A percentile compares a stretch with the other conserved stretches of the same genome.
These are phyloP conservation scores for Sarocladium kiliense DNA, from an alignment of 2,329 filamentous ascomycete genomes.

Conservation along the genomic window DNA sequence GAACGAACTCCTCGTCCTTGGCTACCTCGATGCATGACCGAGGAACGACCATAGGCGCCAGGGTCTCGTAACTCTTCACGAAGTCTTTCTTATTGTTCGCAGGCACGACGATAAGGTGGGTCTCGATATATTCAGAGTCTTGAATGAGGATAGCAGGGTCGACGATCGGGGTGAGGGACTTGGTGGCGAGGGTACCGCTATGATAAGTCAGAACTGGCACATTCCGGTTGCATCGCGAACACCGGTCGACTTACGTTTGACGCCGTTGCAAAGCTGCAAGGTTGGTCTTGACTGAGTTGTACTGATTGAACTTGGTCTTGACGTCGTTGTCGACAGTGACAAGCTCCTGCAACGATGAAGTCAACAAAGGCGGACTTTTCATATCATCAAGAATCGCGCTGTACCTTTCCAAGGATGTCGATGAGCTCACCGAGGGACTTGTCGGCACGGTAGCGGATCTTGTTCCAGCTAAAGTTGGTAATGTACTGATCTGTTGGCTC, in stretches of 20 bases:
- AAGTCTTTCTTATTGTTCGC: constrained; percentile 80
- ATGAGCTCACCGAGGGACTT: constrained; percentile 84
- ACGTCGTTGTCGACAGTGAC: constrained; percentile 92
- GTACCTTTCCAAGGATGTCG: constrained; percentile 72
- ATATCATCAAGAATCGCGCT: constrained; percentile 35
- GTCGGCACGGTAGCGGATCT: constrained; percentile 92
- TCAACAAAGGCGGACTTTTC: background rate
- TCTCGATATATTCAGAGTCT: constrained; percentile 95
- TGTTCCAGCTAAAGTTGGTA: constrained; percentile 89
- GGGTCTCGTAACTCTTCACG: constrained; percentile 79
- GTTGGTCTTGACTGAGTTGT: constrained; percentile 84
- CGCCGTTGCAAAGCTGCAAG: constrained; percentile 77
- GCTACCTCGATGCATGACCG: constrained; percentile 77
- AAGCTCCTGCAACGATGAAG: constrained; percentile 59
- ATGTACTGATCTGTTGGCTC: constrained; percentile 96
- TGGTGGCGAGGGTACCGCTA: constrained; percentile 89
- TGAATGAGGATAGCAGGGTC: constrained; percentile 74
- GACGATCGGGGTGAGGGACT: constrained; percentile 86
- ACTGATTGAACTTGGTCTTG: constrained; percentile 89
- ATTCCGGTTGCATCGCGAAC: no score
- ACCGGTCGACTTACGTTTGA: constrained; percentile 62
- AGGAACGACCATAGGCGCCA: constrained; percentile 88
- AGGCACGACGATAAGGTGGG: constrained; percentile 87
- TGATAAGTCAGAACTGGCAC: background rate
- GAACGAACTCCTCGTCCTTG: constrained; percentile 81